These are phyloP conservation scores for Podospora bellae-mahoneyi DNA, from an alignment of 495 filamentous ascomycete genomes.

Conservation along the genomic window DNA sequence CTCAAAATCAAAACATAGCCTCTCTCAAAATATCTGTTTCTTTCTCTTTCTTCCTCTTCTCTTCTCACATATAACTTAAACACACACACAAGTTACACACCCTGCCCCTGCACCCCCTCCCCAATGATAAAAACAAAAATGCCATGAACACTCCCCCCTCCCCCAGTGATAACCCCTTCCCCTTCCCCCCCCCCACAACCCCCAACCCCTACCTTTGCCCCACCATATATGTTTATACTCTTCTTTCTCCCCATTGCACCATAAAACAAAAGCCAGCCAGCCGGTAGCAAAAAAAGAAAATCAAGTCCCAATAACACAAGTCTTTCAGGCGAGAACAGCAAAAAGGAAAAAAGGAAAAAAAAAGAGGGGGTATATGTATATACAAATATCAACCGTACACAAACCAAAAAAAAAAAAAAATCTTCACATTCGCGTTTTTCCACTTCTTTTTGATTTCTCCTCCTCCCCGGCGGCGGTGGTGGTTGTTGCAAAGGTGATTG, in stretches of 20 bases:
- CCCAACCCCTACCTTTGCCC: background rate
- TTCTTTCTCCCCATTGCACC: background rate
- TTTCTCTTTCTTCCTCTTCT: too few species aligned
- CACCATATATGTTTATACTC: background rate
- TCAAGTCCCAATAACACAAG: background rate
- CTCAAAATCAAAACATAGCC: too few species aligned
- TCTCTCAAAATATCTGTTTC: too few species aligned
- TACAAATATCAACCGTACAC: background rate
- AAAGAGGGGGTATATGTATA: slow-evolving; percentile 1
- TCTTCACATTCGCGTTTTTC: background rate
- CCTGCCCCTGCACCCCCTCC: too few species aligned
- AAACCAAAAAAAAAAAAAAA: background rate
- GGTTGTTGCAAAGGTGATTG: background rate
- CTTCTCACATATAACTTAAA: too few species aligned
- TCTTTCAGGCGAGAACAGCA: background rate
- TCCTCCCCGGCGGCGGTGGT: background rate
- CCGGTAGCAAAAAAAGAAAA: background rate
- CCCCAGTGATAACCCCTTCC: too few species aligned
- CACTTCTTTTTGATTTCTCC: background rate
- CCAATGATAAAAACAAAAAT: too few species aligned
- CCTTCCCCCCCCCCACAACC: background rate
- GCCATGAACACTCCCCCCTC: too few species aligned
- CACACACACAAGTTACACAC: too few species aligned
- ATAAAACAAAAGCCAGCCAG: background rate
- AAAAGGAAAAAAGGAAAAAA: background rate